Percentiles rank a stretch among this genome's conserved stretches.
phyloP scores from a whole-genome alignment of 2,329 filamentous ascomycete species.

The Thielaviopsis musarum region DNA sequence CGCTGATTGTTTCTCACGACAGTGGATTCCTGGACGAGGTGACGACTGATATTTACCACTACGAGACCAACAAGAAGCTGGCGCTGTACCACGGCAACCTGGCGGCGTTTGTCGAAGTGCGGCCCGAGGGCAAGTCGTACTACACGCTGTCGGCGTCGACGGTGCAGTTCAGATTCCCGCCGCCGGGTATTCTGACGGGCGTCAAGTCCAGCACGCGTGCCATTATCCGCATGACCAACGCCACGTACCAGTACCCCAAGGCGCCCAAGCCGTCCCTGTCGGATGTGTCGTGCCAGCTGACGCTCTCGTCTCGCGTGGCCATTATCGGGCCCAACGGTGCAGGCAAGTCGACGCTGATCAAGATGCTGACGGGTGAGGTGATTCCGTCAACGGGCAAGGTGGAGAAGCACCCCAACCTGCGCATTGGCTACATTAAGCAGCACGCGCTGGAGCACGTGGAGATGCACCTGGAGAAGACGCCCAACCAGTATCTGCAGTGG shows the following conservation, averaged over 20 bases:
- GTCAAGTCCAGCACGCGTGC: constrained; percentile 90
- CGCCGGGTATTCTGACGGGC: constrained; percentile 82
- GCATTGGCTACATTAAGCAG: constrained; percentile 99
- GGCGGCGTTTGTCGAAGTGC: constrained; percentile 67
- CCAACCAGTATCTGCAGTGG: constrained; percentile 98
- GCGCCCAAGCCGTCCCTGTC: constrained; percentile 70
- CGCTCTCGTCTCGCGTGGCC: constrained; percentile 79
- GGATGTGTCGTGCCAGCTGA: constrained; percentile 76
- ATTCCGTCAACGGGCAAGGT: constrained; percentile 73
- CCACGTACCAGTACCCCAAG: constrained; percentile 86
- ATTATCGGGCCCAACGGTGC: constrained; percentile 97
- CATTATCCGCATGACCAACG: constrained; percentile 88
- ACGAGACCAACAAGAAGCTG: constrained; percentile 89
- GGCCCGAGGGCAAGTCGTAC: constrained; percentile 93
- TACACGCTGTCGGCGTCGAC: constrained; percentile 82
- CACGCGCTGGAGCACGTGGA: constrained; percentile 98
- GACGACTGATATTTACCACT: constrained; percentile 98
- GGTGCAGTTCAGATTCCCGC: constrained; percentile 95
- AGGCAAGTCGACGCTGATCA: constrained; percentile 95
- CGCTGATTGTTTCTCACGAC: constrained; percentile 96
- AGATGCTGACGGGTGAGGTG: constrained; percentile 83
- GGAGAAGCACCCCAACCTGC: constrained; percentile 95
- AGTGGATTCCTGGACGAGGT: constrained; percentile 93
- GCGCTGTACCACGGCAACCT: constrained; percentile 72
- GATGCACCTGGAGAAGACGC: constrained; percentile 98